phyloP scores from a whole-genome alignment of 805 yeast species.

The Blastobotrys mokoenaii region DNA sequence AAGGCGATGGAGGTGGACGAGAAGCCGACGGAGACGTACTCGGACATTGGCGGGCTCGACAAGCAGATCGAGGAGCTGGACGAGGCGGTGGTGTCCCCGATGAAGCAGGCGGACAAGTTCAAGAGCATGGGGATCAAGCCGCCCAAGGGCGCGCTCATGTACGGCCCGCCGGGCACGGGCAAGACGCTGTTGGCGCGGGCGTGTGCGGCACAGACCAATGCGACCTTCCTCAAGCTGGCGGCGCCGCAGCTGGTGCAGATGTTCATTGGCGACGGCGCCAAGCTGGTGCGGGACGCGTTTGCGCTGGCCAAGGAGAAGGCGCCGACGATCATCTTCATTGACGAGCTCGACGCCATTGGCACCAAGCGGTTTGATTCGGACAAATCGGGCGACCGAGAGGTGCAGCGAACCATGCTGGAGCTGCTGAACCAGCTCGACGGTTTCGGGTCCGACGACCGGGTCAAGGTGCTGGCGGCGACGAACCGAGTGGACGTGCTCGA shows the following conservation, averaged over 20 bases:
- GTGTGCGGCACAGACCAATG: conserved; percentile 97
- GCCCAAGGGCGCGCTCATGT: conserved; percentile 97
- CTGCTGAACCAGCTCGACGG: conserved; percentile 96
- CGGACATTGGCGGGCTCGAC: conserved; percentile 96
- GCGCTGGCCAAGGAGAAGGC: conserved; percentile 97
- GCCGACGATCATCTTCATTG: conserved; percentile 95
- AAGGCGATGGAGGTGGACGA: conserved; percentile 99
- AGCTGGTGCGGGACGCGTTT: conserved; percentile 94
- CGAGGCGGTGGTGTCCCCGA: conserved; percentile 96
- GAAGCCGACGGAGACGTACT: conserved; percentile 93
- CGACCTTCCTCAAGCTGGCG: conserved; percentile 90
- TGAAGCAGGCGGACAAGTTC: conserved; percentile 97
- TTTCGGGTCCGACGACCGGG: conserved; percentile 93
- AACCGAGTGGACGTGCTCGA: conserved; percentile 96
- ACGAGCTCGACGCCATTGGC: conserved; percentile 98
- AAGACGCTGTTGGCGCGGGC: conserved; percentile 95
- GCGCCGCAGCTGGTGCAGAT: conserved; percentile 98
- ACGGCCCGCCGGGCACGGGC: conserved; percentile 99
- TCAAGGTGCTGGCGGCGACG: conserved; percentile 95
- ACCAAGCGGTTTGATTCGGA: conserved; percentile 96
- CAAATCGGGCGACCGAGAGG: conserved; percentile 96
- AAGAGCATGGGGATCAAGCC: conserved; percentile 91
- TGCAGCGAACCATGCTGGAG: conserved; percentile 98
- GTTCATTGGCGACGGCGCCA: conserved; percentile 98
- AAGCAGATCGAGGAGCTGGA: conserved; percentile 97